Conservation (phyloP, 192 early-diverging fungal species). For the Haplosporangium gracile region DNA sequence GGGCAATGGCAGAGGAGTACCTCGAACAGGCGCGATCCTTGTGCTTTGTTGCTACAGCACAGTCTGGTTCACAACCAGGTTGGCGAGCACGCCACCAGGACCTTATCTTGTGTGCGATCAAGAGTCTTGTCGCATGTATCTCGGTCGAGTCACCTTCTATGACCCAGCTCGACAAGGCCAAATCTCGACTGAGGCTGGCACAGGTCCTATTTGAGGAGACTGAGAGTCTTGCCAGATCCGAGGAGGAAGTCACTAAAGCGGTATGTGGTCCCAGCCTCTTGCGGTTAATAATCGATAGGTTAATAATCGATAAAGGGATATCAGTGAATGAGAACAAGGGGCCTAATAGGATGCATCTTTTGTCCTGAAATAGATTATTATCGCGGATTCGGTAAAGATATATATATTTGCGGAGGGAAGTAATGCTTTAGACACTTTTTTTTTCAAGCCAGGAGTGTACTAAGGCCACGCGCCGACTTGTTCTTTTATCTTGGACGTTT, state of each 20-base stretch:
- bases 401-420: background rate
- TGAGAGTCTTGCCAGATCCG: conserved; percentile 44
- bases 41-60: conserved; percentile 43
- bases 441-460: background rate
- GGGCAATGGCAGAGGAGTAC: conserved; percentile 45
- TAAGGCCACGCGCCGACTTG: background rate
- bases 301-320: background rate
- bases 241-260: conserved; percentile 47
- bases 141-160: conserved; percentile 36
- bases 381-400: conserved; percentile 19
- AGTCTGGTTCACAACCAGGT: conserved; percentile 37
- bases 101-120: conserved; percentile 49
- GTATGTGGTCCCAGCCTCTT: conserved; percentile 18
- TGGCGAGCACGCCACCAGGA: conserved; percentile 44
- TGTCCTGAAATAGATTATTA: conserved; percentile 19
- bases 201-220: conserved; percentile 59
- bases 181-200: conserved; percentile 51
- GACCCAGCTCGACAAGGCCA: conserved; percentile 49
- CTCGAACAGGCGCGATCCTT: conserved; percentile 39
- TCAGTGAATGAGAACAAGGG: background rate
- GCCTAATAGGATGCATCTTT: background rate
- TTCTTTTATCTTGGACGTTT: background rate
- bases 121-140: conserved; percentile 50
- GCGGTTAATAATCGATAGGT: background rate
- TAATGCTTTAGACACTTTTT: background rate